Conservation (phyloP, 257 asterid species). For the Nicotiana tomentosiformis region DNA sequence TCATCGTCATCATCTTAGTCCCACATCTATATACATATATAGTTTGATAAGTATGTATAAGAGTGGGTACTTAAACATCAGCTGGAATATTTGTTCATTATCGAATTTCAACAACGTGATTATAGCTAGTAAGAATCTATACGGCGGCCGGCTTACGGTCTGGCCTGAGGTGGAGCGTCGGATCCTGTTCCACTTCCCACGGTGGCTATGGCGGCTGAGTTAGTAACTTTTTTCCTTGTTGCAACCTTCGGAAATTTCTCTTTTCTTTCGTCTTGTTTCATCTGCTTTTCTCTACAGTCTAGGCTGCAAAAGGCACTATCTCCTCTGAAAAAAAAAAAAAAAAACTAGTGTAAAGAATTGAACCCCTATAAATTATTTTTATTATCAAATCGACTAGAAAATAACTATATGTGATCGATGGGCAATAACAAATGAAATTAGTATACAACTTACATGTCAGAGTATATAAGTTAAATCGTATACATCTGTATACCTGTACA, state of each 20-base stretch:
- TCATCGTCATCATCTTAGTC: neutral
- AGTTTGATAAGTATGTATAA: neutral
- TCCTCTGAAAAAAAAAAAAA: conserved; percentile 46
- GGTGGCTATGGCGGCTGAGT: conserved; percentile 7
- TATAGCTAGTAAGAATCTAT: conserved; percentile 11
- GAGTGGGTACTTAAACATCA: neutral
- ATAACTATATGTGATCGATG: no score
- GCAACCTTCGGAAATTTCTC: conserved; percentile 42
- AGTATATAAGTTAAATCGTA: no score
- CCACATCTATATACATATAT: neutral
- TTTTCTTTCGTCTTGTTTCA: conserved; percentile 62
- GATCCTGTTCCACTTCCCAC: conserved; percentile 22
- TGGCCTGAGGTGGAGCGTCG: conserved; percentile 33
- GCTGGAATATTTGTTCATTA: neutral
- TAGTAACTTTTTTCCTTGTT: conserved; percentile 32
- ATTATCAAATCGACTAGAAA: neutral
- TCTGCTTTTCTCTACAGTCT: conserved; percentile 77
- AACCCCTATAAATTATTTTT: neutral
- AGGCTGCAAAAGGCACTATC: conserved; percentile 91
- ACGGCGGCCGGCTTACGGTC: conserved; percentile 35
- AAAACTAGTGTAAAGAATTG: neutral
- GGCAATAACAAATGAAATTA: no score
- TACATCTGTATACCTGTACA: conserved; percentile 52
- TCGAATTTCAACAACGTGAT: neutral
- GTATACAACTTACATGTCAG: no score